These are phyloP conservation scores for Plasmodium gonderi DNA, from an alignment of 169 alveolate genomes.

Conservation along the genomic window DNA sequence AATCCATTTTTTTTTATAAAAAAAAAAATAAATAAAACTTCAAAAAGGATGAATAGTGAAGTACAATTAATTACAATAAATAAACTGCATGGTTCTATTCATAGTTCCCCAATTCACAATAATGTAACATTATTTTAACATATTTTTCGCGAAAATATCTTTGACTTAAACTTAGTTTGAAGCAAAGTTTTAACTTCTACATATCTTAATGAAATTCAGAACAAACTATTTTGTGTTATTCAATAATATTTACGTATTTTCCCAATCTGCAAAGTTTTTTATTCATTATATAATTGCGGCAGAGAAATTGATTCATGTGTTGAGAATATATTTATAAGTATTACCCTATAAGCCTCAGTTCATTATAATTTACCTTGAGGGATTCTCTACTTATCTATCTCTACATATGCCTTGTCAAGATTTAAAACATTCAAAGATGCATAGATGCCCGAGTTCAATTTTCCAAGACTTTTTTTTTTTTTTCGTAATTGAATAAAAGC, in stretches of 20 bases:
- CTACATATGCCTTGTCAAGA: no score
- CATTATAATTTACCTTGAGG: background rate
- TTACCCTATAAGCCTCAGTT: background rate
- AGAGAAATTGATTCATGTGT: conserved; percentile 1
- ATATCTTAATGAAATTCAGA: background rate
- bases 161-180: conserved; percentile 3
- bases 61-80: background rate
- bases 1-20: conserved; percentile 21
- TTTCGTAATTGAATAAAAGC: background rate
- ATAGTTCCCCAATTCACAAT: background rate
- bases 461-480: background rate
- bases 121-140: background rate
- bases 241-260: conserved; percentile 13
- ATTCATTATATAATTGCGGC: background rate
- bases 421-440: background rate
- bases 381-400: no score
- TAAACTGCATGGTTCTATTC: conserved; percentile 6
- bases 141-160: background rate
- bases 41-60: background rate
- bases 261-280: background rate
- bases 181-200: conserved; percentile 17
- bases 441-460: background rate
- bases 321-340: background rate
- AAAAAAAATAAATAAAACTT: conserved; percentile 21
- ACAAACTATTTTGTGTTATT: conserved; percentile 16